A percentile compares a stretch with the other conserved stretches of the same genome.
Conservation (phyloP, 2,329 filamentous ascomycete species). For the Torrubiella hemipterigena region DNA sequence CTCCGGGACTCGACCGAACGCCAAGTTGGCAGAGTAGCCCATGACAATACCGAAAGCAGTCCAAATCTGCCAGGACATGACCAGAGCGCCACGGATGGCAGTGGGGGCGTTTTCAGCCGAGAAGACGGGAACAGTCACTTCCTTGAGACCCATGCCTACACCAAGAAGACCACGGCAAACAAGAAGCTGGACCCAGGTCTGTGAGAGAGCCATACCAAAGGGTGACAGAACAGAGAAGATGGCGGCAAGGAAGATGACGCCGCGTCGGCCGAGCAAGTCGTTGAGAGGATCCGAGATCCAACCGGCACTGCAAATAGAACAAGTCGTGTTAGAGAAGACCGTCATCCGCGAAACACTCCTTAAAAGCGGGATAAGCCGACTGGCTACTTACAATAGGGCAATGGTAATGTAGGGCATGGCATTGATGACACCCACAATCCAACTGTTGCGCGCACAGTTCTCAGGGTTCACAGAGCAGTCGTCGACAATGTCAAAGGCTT, state of each 20-base stretch:
- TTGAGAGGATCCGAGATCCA: slow-evolving; percentile 55
- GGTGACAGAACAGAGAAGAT: slow-evolving; percentile 50
- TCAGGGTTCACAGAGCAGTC: slow-evolving; percentile 16
- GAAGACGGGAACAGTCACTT: slow-evolving; percentile 38
- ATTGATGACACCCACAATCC: slow-evolving; percentile 52
- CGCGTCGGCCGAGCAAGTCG: slow-evolving; percentile 43
- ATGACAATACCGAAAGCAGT: slow-evolving; percentile 50
- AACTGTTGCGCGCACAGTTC: slow-evolving; percentile 33
- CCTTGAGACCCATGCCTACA: slow-evolving; percentile 46
- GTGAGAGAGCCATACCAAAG: slow-evolving; percentile 46
- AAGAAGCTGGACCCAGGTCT: slow-evolving; percentile 43
- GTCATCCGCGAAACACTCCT: slow-evolving; percentile 1
- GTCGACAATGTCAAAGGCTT: slow-evolving; percentile 29
- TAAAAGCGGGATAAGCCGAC: no score
- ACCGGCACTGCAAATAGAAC: slow-evolving; percentile 28
- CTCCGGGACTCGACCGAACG: slow-evolving; percentile 43
- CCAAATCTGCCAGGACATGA: slow-evolving; percentile 32
- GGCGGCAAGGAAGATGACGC: slow-evolving; percentile 51
- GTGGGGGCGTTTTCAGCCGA: slow-evolving; percentile 38
- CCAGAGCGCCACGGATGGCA: slow-evolving; percentile 17
- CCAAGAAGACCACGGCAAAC: slow-evolving; percentile 33
- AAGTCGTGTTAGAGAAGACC: slow-evolving; percentile 3
- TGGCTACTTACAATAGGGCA: slow-evolving; percentile 25
- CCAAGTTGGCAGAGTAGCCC: slow-evolving; percentile 53
- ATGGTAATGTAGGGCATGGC: slow-evolving; percentile 30